Evolutionary conservation across 2,329 filamentous ascomycete genomes (phyloP), one percentile per base, ranked within the genome.

Genomic region (Fusarium illudens): DNA sequence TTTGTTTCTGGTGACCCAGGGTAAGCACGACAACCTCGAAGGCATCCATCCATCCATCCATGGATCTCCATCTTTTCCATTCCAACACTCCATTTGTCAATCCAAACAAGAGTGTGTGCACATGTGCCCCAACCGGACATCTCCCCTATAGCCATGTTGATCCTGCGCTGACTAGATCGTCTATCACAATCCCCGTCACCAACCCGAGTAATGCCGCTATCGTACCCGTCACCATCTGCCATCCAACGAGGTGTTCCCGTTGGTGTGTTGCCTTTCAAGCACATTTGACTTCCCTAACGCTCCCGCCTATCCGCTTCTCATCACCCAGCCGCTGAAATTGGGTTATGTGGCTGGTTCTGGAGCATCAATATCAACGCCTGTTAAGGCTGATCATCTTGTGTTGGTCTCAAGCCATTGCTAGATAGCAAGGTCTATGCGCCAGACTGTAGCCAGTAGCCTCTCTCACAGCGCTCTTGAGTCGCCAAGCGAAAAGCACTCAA

Each of bases 361-460:
- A 44, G 53, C 39, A 61, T 50, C 57, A 61, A 61, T 67, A 34
- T 62, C 59, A 30, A 60, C 33, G 25, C 63, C 53, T 46, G 48
- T 58, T 57, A 60, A 56, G 58, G 33, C 60, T 64, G 46, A 57
- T 52, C 55, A 58, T 60, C 51, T 49, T 60, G 17, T n/a, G 20
- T 67, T 62, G 63, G 50, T 58, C 19, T 22, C 49, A 59, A 37
- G 60, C 56, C 42, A 51, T 60, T 49, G 51, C 36, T 42, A 60
- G 42, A 27, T 51, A 37, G 58, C 51, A 46, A 55, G 50, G 51
- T 46, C 60, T 68, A 57, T 44, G 65, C 59, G 56, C 55, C 42
- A 52, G 50, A 51, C 63, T 66, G 4, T 33, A 42, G 51, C 64
- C 64, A 73, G 64, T 65, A 58, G 68, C 13, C 27, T 46, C 27